Evolutionary conservation across 2,329 filamentous ascomycete genomes (phyloP).

Genomic region (Ascochyta koolunga): DNA sequence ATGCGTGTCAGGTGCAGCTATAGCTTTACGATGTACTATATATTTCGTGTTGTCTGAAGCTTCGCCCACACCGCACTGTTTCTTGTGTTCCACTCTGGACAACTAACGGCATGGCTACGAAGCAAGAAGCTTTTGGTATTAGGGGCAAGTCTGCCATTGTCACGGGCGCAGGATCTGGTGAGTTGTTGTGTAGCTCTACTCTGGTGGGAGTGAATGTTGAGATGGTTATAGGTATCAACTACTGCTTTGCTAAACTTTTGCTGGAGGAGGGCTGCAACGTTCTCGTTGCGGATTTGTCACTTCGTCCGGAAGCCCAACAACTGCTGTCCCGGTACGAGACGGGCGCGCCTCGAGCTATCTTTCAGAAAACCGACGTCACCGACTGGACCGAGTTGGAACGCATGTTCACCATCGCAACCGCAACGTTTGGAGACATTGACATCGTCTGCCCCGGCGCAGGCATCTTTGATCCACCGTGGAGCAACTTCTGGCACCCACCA

Average conservation of each 20-base stretch:
- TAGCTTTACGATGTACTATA: not conserved
- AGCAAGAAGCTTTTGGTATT: conserved; percentile 26
- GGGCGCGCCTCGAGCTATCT: conserved; percentile 47
- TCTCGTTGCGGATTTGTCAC: conserved; percentile 55
- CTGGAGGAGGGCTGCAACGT: conserved; percentile 55
- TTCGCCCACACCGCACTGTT: too few relatives aligned
- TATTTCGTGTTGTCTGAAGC: not conserved
- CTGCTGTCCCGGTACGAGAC: conserved; percentile 47
- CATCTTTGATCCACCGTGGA: conserved; percentile 55
- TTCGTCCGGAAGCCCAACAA: conserved; percentile 55
- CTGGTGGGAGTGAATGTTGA: not conserved
- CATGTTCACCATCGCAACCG: conserved; percentile 40
- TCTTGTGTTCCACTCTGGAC: too few relatives aligned
- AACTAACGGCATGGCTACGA: not conserved
- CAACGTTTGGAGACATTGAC: conserved; percentile 48
- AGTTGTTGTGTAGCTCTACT: not conserved
- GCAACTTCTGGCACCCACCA: conserved; percentile 58
- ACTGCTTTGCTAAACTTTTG: conserved; percentile 53
- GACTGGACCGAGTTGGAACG: conserved; percentile 42
- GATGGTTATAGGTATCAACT: conserved; percentile 52
- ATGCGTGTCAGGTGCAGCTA: not conserved
- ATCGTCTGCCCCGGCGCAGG: conserved; percentile 58
- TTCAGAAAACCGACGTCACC: conserved; percentile 53
- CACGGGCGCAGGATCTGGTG: conserved; percentile 54
- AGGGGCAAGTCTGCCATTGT: conserved; percentile 56